These are phyloP conservation scores for Pseudocercospora ulei DNA, from an alignment of 2,329 filamentous ascomycete genomes.

Conservation along the genomic window DNA sequence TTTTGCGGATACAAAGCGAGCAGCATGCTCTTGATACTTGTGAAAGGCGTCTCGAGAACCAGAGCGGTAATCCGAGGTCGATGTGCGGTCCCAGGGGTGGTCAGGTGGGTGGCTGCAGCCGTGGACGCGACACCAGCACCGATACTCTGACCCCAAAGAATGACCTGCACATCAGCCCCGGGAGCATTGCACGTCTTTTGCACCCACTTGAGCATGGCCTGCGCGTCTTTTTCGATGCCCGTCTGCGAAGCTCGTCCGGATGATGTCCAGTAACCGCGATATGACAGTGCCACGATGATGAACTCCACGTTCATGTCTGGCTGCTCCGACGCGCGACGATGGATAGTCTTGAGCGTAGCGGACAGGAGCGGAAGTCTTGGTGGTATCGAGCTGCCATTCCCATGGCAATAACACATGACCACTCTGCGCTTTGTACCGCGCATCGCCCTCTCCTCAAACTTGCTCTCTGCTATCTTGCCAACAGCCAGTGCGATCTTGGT, in stretches of 20 bases:
- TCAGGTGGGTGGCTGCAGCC: slow-evolving; percentile 43
- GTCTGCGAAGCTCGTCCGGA: slow-evolving; percentile 59
- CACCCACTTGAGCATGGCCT: slow-evolving; percentile 56
- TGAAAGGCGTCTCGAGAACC: slow-evolving; percentile 67
- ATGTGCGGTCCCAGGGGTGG: slow-evolving; percentile 30
- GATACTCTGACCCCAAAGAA: slow-evolving; percentile 71
- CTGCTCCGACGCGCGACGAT: slow-evolving; percentile 14
- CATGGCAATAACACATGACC: slow-evolving; percentile 44
- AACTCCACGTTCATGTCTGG: slow-evolving; percentile 21
- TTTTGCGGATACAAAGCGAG: slow-evolving; percentile 63
- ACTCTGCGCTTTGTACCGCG: slow-evolving; percentile 26
- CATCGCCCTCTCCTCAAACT: neutral
- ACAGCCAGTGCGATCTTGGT: slow-evolving; percentile 55
- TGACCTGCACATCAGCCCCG: slow-evolving; percentile 37
- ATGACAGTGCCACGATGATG: slow-evolving; percentile 44
- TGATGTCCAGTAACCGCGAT: slow-evolving; percentile 71
- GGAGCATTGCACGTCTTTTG: slow-evolving; percentile 34
- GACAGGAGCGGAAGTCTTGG: slow-evolving; percentile 43
- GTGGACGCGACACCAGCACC: slow-evolving; percentile 62
- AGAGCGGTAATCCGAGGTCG: slow-evolving; percentile 39
- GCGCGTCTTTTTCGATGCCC: slow-evolving; percentile 60
- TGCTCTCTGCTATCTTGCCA: slow-evolving; percentile 28
- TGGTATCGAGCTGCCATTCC: slow-evolving; percentile 42
- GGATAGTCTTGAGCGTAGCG: slow-evolving; percentile 39
- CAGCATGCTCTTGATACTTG: slow-evolving; percentile 61